Conservation (phyloP, 257 asterid species). For the Knoxia roxburghii region DNA sequence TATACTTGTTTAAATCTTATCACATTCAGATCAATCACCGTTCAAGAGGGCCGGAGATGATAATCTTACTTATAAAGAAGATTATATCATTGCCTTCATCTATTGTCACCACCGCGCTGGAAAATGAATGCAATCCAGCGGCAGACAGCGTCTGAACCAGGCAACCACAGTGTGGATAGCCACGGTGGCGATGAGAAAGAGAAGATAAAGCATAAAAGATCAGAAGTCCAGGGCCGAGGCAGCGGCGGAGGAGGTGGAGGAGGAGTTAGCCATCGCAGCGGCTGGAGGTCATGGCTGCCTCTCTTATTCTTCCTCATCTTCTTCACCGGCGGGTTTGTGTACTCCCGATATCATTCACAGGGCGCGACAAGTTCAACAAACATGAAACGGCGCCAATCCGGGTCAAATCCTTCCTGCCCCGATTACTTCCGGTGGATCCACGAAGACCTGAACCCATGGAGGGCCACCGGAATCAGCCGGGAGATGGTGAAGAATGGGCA, state of each 20-base stretch:
- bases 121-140: too few species aligned
- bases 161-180: too few species aligned
- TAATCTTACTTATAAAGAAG: too few species aligned
- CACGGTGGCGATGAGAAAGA: too few species aligned
- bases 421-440: slow-evolving; percentile 34
- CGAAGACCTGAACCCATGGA: slow-evolving; percentile 32
- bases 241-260: too few species aligned
- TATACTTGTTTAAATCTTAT: too few species aligned
- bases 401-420: slow-evolving; percentile 15
- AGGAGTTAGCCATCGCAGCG: neutral
- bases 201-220: too few species aligned
- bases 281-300: slow-evolving; percentile 6
- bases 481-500: slow-evolving; percentile 24
- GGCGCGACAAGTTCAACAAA: neutral
- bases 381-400: neutral
- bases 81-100: too few species aligned
- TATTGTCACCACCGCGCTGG: too few species aligned
- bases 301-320: neutral
- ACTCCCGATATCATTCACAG: neutral
- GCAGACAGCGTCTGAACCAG: too few species aligned
- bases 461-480: slow-evolving; percentile 25
- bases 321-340: neutral
- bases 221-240: neutral
- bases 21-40: too few species aligned
- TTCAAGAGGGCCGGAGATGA: too few species aligned